Percentiles rank a stretch among this genome's conserved stretches.
Evolutionary conservation across 768 basidiomycete species (phyloP).

Genomic region (Russula griseocarnosa): DNA sequence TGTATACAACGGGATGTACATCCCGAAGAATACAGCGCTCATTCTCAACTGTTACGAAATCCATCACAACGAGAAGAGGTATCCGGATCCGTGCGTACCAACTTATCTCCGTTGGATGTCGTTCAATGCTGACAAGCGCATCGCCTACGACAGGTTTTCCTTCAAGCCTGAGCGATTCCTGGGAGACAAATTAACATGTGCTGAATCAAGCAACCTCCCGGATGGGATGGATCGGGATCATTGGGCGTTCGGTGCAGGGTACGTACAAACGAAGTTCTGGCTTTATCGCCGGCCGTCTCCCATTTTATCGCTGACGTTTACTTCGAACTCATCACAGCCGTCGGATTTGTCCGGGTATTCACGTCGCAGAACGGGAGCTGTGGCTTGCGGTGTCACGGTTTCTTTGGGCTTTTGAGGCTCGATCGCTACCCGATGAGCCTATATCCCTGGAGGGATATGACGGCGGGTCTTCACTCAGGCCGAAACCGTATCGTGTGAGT

Average conservation of each 20-base stretch:
- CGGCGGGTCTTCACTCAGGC: conserved; percentile 45
- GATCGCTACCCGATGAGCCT: conserved; percentile 40
- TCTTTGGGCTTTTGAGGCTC: conserved; percentile 47
- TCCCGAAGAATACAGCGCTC: no score
- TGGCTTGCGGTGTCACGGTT: conserved; percentile 45
- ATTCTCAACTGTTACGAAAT: conserved; percentile 33
- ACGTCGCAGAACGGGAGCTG: conserved; percentile 45
- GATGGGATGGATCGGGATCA: conserved; percentile 47
- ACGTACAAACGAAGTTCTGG: conserved; percentile 18
- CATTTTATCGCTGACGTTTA: not conserved
- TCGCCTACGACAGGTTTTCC: conserved; percentile 23
- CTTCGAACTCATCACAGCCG: conserved; percentile 30
- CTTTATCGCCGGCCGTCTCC: not conserved
- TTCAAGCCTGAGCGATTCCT: conserved; percentile 48
- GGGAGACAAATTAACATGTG: conserved; percentile 37
- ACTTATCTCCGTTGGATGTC: conserved; percentile 13
- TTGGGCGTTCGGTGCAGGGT: conserved; percentile 52
- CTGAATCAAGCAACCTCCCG: conserved; percentile 43
- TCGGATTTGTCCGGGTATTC: conserved; percentile 44
- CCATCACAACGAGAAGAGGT: conserved; percentile 35
- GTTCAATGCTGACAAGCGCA: not conserved
- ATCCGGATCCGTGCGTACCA: conserved; percentile 39
- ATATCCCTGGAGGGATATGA: conserved; percentile 47
- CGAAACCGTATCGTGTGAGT: conserved; percentile 41
- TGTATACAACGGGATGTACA: no score